Base-by-base conservation (phyloP, 176 grass and related monocot species). In the Aegilops longissima region DNA sequence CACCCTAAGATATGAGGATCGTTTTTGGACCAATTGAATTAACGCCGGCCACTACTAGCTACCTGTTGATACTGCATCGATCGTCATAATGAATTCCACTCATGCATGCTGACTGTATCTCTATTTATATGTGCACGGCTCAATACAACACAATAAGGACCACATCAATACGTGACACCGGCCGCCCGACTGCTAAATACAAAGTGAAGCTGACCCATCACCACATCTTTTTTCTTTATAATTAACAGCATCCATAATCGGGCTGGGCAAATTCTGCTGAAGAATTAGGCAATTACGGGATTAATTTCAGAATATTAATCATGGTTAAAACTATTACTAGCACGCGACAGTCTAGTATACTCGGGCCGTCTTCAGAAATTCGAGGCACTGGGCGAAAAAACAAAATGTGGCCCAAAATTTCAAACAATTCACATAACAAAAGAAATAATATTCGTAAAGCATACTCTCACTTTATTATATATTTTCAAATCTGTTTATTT, bases 61-160 rank as follows among this genome's bases (percentile, higher is more conserved):
- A 69, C 2, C 66, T 54, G 51, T 5, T 54, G 51, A 54, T 4
- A 10, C 70, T 45, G 70, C 70, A 25, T 25, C 70, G 5, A 27
- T 74, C 71, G 6, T 51, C 23, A 75, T 75, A 25, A 75, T 47
- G 38, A 45, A 24, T 14, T 9, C 3, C 44, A 70, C 18, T 42
- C 69, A 23, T 73, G 71, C 73, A 51, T 76, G 73, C 73, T 76
- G 73, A 76, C 42, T 76, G 73, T 52, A 52, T 9, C 5, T 51
- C 23, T 51, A 76, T 44, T 12, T 49, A 23, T 72, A 72, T 29
- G 44, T 52, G 25, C 73, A 76, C 25, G 31, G 25, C 71, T 3
- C 39, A 25, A 45, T 40, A 16, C 39, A 74, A 73, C 70, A 12
- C 69, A 24, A 44, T 6, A 74, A 29, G 42, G 73, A 52, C 73